Percentiles rank a stretch among this genome's conserved stretches.
Conservation (phyloP, 1,284 basidiomycete genomes). For the Leccinum glutinopallens region DNA sequence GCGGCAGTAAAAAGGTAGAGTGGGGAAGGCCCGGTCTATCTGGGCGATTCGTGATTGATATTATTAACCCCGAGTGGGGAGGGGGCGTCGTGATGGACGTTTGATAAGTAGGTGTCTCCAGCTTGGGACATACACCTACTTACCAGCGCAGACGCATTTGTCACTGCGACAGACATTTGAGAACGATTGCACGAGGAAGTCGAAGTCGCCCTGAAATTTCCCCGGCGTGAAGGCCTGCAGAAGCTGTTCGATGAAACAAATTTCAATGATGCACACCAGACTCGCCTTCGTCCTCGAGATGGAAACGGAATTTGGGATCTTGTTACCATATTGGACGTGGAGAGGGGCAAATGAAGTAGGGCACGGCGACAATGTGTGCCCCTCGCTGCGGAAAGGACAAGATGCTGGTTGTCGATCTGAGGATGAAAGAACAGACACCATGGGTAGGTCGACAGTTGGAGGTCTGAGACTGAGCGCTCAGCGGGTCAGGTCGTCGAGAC, state of each 20-base stretch:
- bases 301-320: slow-evolving; percentile 1
- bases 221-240: slow-evolving; percentile 10
- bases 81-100: slow-evolving; percentile 5
- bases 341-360: slow-evolving; percentile 24
- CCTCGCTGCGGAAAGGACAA: slow-evolving; percentile 8
- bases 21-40: slow-evolving; percentile 8
- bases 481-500: slow-evolving; percentile 8
- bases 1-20: slow-evolving; percentile 8
- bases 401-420: slow-evolving; percentile 19
- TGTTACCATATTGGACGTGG: slow-evolving; percentile 11
- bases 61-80: slow-evolving; percentile 16
- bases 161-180: slow-evolving; percentile 17
- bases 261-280: slow-evolving; percentile 20
- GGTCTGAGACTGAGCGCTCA: slow-evolving; percentile 12
- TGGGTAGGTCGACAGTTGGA: neutral
- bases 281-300: slow-evolving; percentile 15
- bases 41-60: slow-evolving; percentile 15
- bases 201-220: slow-evolving; percentile 6
- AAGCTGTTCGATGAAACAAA: slow-evolving; percentile 16
- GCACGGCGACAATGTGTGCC: slow-evolving; percentile 7
- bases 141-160: slow-evolving; percentile 16
- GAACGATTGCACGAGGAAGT: slow-evolving; percentile 11
- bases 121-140: slow-evolving; percentile 8
- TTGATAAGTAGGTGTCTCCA: slow-evolving; percentile 3
- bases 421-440: slow-evolving; percentile 26